Conservation (phyloP, 2,329 filamentous ascomycete species). For the Alternaria sp. region DNA sequence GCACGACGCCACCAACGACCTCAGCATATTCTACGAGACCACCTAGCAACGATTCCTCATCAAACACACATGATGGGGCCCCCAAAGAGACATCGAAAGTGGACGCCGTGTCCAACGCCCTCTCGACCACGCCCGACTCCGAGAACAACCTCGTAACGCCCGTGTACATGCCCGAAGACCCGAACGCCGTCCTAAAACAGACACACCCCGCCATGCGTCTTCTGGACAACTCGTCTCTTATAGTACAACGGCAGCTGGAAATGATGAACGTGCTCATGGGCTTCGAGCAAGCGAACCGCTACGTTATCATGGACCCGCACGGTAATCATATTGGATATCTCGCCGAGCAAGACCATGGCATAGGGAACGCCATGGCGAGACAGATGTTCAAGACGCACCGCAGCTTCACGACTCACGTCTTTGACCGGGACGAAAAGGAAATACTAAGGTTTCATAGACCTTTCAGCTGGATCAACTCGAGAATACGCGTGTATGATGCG, state of each 20-base stretch:
- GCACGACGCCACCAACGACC: slow-evolving; percentile 16
- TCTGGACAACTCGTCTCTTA: slow-evolving; percentile 66
- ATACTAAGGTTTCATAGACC: slow-evolving; percentile 67
- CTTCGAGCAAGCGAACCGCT: slow-evolving; percentile 71
- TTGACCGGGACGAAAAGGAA: slow-evolving; percentile 66
- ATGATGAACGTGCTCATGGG: slow-evolving; percentile 71
- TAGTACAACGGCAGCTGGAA: slow-evolving; percentile 68
- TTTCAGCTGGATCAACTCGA: slow-evolving; percentile 68
- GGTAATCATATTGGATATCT: slow-evolving; percentile 70
- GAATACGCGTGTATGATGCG: slow-evolving; percentile 52
- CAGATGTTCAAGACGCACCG: slow-evolving; percentile 69
- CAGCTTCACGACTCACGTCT: slow-evolving; percentile 70
- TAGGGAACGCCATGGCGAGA: slow-evolving; percentile 62
- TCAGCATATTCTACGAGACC: slow-evolving; percentile 19
- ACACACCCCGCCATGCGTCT: slow-evolving; percentile 65
- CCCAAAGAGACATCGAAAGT: slow-evolving; percentile 35
- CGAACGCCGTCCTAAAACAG: slow-evolving; percentile 63
- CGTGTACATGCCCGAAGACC: slow-evolving; percentile 67
- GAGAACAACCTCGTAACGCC: slow-evolving; percentile 63
- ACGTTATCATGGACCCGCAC: slow-evolving; percentile 69
- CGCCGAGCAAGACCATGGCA: slow-evolving; percentile 67
- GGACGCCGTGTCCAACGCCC: slow-evolving; percentile 53
- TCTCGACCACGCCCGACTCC: slow-evolving; percentile 51
- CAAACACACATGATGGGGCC: slow-evolving; percentile 14
- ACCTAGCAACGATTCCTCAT: slow-evolving; percentile 7